Evolutionary conservation across 1,284 basidiomycete species (phyloP), one percentile per base, ranked within the genome.

Genomic region (Fomes fomentarius): DNA sequence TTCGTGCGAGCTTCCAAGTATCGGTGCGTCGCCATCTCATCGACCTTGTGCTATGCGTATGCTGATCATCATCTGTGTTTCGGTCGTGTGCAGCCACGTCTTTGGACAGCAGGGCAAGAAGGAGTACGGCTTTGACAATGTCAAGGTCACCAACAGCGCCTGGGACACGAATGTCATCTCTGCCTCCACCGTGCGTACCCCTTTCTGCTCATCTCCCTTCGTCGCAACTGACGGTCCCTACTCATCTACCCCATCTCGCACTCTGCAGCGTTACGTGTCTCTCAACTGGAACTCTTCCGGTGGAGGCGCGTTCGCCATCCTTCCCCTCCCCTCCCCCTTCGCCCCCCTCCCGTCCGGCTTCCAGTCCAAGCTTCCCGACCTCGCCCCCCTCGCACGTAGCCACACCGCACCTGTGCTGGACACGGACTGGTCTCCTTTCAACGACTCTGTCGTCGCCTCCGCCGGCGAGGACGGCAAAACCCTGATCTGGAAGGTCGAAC

Each of bases 121-220:
- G 67, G 92, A 94, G 71, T 79, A 89, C 65, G 77, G 82, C 37
- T 82, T 93, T 65, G 96, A 98, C 72, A 98, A 98, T 67, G 83
- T 96, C 66, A 98, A 98, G 74, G 81, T 93, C 31, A 89, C 91
- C 47, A 88, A 84, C 68, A 91, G 84, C 62, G 94, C 96, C 15
- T 98, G 94, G 94, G 96, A 99, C 73, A 98, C 96, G 42, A 97
- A 98, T 71, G 77, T 98, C 60, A 78, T 98, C 63, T 81, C 92
- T 59, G 92, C 92, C n/a, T 93, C 92, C 59, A 87, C 80, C 41
- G 91, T 92, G 68, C 69, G 84, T 74, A 33, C 53, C 35, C 30
- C 42, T 15, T 34, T 31, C 51, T 52, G 61, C 34, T 58, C 50
- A 37, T 31, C 22, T 38, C 37, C 47, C n/a, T n/a, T n/a, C n/a